phyloP scores from a whole-genome alignment of 495 filamentous ascomycete species.

The Margaritispora aquatica region DNA sequence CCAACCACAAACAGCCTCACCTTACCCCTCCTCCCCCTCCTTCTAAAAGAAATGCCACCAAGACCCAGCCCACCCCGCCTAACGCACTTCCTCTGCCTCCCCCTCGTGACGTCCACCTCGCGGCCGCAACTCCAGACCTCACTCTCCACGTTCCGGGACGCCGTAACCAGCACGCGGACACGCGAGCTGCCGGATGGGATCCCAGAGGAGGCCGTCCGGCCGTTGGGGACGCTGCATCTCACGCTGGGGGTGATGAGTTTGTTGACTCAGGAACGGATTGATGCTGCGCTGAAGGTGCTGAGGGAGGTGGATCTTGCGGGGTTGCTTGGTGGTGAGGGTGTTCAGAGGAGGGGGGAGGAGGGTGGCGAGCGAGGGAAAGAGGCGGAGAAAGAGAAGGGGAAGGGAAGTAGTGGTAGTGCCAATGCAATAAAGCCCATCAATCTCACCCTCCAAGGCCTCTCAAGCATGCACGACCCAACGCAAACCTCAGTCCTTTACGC shows the following conservation, averaged over 20 bases:
- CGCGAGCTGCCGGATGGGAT: conserved; percentile 20
- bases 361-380: background rate
- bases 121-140: conserved; percentile 55
- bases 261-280: conserved; percentile 43
- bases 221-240: conserved; percentile 74
- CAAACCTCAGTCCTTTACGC: conserved; percentile 49
- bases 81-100: conserved; percentile 89
- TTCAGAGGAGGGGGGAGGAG: conserved; percentile 3
- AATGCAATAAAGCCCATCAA: conserved; percentile 26
- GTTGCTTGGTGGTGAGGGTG: conserved; percentile 41
- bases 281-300: conserved; percentile 52
- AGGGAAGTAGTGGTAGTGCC: background rate
- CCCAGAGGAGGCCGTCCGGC: conserved; percentile 52
- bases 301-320: conserved; percentile 42
- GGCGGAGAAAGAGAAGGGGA: background rate
- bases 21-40: too few species aligned
- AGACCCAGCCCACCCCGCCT: conserved; percentile 29
- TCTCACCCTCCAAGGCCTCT: conserved; percentile 42
- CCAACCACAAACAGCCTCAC: too few species aligned
- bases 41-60: conserved; percentile 7
- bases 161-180: conserved; percentile 35
- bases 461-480: conserved; percentile 35
- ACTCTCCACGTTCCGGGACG: conserved; percentile 52
- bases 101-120: conserved; percentile 59
- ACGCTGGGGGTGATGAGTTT: conserved; percentile 88